Conservation (phyloP, 768 basidiomycete genomes). For the Suillus bovinus region DNA sequence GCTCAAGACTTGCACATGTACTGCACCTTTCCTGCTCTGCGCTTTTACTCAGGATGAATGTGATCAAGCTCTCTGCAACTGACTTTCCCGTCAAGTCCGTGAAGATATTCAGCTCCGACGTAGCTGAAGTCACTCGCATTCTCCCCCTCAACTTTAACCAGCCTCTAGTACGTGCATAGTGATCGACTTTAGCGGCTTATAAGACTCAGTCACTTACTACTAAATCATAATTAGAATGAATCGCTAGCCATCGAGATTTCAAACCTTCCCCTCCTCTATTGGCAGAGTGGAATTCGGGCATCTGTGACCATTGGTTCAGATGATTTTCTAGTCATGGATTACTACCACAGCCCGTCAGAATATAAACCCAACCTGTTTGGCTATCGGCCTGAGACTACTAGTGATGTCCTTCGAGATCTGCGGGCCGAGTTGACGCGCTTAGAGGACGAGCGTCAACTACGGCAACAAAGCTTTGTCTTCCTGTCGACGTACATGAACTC, state of each 20-base stretch:
- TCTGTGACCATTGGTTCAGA: slow-evolving; percentile 16
- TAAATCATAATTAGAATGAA: slow-evolving; percentile 14
- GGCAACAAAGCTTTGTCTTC: slow-evolving; percentile 22
- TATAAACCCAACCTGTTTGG: background rate
- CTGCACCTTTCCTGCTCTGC: background rate
- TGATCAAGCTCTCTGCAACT: slow-evolving; percentile 5
- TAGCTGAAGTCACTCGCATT: slow-evolving; percentile 20
- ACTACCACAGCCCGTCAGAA: slow-evolving; percentile 4
- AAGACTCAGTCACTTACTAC: background rate
- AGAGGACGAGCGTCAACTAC: slow-evolving; percentile 20
- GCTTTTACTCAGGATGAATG: background rate
- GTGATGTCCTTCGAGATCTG: slow-evolving; percentile 11
- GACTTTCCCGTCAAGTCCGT: slow-evolving; percentile 20
- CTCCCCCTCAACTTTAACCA: slow-evolving; percentile 19
- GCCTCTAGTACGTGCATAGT: slow-evolving; percentile 6
- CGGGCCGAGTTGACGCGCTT: slow-evolving; percentile 15
- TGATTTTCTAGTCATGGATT: slow-evolving; percentile 17
- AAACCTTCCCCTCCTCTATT: slow-evolving; percentile 14
- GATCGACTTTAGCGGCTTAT: background rate
- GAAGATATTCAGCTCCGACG: slow-evolving; percentile 17
- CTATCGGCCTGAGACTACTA: background rate
- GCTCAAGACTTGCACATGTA: background rate
- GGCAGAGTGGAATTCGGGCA: slow-evolving; percentile 9
- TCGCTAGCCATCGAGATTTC: slow-evolving; percentile 17
- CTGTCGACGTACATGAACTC: slow-evolving; percentile 30